Base-by-base conservation (phyloP, 1,284 basidiomycete species). In the Paramarasmius palmivorus region DNA sequence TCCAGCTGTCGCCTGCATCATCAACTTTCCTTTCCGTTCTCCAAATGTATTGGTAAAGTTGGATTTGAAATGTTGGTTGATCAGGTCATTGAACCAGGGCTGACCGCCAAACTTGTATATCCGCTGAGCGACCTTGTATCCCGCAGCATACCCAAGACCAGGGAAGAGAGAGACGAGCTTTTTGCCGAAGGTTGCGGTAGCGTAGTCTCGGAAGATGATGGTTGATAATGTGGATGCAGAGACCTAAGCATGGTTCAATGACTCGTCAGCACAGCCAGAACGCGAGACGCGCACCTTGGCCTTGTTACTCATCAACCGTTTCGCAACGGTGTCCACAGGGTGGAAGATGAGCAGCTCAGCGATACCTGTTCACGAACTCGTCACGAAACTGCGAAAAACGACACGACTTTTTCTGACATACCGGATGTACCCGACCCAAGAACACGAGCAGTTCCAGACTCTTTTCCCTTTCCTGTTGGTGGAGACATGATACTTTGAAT, bases 81-180 rank as follows among this genome's bases (percentile, higher is more conserved):
- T 87, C 67, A 95, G 71, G 74, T 98, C 95, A 72, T 95, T 92
- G 73, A 98, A 97, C 82, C 89, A 98, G 20, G 97, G 96, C 73
- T 99, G 96, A 1, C 96, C 97, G 57, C 97, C 96, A 64, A 98
- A 99, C 76, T 98, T 99, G 86, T 97, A 97, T 64, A 96, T 84
- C 49, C 93, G 84, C 73, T 97, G 94, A 1, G 92, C 75, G 64
- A 97, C 77, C 73, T 99, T 99, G 86, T 99, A 99, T 0, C 95
- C 94, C 29, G 94, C 96, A 3, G 96, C 97, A 68, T 99, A 99
- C 1, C 97, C 97, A 3, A 99, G 86, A 60, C 96, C 96, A 25
- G 97, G 96, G 79, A 99, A 99, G 37, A 99, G 83, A 3, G 94
- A 97, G 34, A 98, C 60, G 64, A 96, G 81, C 69, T 93, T 94